Percentiles rank a stretch among this genome's conserved stretches.
Conservation (phyloP, 78 protist species). For the Dictyostelium capitatum region DNA sequence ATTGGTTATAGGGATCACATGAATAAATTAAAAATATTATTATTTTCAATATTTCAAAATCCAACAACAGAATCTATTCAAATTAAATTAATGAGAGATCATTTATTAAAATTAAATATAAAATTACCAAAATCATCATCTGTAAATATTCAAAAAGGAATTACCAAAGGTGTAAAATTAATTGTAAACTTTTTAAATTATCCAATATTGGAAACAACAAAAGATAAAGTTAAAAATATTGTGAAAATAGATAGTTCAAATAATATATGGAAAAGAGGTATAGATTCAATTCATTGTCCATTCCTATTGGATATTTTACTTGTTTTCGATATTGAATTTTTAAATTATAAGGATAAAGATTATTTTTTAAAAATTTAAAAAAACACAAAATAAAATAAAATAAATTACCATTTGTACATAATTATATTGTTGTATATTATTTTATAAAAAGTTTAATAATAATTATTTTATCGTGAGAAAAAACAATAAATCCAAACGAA, state of each 20-base stretch:
- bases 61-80: slow-evolving; percentile 49
- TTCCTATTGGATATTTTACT: slow-evolving; percentile 31
- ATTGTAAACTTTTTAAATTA: slow-evolving; percentile 21
- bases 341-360: neutral
- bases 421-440: no score
- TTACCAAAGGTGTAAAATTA: slow-evolving; percentile 33
- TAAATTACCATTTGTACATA: no score
- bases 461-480: no score
- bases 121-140: slow-evolving; percentile 7
- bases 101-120: slow-evolving; percentile 2
- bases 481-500: no score
- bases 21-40: slow-evolving; percentile 36
- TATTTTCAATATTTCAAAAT: slow-evolving; percentile 38
- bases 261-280: slow-evolving; percentile 57
- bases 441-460: no score
- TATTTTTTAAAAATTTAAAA: slow-evolving; percentile 4
- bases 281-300: slow-evolving; percentile 56
- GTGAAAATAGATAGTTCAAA: neutral
- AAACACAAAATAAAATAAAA: no score
- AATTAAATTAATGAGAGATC: slow-evolving; percentile 36
- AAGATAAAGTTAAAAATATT: slow-evolving; percentile 33
- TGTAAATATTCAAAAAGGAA: slow-evolving; percentile 34
- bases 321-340: slow-evolving; percentile 29
- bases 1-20: slow-evolving; percentile 38
- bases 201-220: slow-evolving; percentile 42